These are phyloP conservation scores for Metschnikowia sp. DNA, from an alignment of 805 yeast species.

Conservation along the genomic window DNA sequence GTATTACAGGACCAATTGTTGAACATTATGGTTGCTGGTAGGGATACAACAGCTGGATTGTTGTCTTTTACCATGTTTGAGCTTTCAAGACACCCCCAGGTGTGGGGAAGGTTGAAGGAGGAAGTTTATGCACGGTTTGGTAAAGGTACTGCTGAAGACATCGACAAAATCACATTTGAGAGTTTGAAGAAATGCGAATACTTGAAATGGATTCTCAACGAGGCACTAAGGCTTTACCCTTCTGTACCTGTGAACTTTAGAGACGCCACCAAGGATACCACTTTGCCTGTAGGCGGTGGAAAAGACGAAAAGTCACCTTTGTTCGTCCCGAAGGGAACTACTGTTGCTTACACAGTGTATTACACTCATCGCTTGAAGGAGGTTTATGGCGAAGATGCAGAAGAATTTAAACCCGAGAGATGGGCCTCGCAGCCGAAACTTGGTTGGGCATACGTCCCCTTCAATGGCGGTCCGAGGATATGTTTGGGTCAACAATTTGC, in stretches of 20 bases:
- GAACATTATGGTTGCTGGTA: constrained; percentile 40
- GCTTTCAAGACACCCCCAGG: constrained; percentile 32
- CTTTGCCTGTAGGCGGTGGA: constrained; percentile 28
- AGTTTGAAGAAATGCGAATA: constrained; percentile 39
- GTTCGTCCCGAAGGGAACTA: constrained; percentile 19
- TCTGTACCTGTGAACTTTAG: constrained; percentile 24
- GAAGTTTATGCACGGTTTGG: constrained; percentile 33
- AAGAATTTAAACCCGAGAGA: constrained; percentile 36
- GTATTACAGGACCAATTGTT: constrained; percentile 37
- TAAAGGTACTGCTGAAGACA: constrained; percentile 24
- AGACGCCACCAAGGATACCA: constrained; percentile 21
- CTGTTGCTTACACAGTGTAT: constrained; percentile 17
- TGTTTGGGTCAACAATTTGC: constrained; percentile 58
- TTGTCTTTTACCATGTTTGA: constrained; percentile 34
- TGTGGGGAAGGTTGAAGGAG: constrained; percentile 28
- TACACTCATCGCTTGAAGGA: constrained; percentile 21
- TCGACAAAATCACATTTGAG: constrained; percentile 35
- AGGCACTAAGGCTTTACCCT: constrained; percentile 36
- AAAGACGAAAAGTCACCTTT: constrained; percentile 20
- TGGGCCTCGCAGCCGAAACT: constrained; percentile 31
- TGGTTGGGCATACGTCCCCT: constrained; percentile 50
- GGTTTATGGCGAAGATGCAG: constrained; percentile 34
- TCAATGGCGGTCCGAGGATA: constrained; percentile 55
- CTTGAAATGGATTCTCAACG: constrained; percentile 35
- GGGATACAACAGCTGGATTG: constrained; percentile 43